Evolutionary conservation across 192 early-diverging fungal species (phyloP).

Genomic region (Chytriomyces sp.): DNA sequence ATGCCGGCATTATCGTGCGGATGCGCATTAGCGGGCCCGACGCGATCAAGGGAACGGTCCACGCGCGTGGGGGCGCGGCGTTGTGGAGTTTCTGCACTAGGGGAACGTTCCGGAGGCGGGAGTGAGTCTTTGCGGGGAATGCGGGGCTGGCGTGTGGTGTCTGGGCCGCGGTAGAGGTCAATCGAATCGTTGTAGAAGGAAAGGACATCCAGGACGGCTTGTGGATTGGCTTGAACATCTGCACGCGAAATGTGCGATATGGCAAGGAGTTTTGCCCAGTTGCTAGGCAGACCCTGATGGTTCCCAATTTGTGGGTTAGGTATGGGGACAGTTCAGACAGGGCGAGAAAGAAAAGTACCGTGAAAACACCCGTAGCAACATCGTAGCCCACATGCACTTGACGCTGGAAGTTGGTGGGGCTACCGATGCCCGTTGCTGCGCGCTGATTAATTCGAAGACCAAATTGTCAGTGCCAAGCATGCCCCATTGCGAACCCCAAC

Average conservation of each 20-base stretch:
- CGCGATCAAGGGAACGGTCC: too few species aligned
- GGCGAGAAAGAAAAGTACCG: constrained; percentile 27
- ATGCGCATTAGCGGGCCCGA: too few species aligned
- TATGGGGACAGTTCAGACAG: too few species aligned
- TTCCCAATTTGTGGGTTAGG: too few species aligned
- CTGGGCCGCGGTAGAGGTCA: too few species aligned
- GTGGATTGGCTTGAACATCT: constrained; percentile 96
- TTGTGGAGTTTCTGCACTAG: too few species aligned
- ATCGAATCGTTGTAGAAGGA: constrained; percentile 69
- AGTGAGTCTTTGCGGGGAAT: too few species aligned
- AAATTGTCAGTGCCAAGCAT: background rate
- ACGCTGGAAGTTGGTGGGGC: constrained; percentile 82
- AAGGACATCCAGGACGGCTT: constrained; percentile 61
- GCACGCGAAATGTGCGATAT: constrained; percentile 92
- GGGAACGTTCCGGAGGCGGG: too few species aligned
- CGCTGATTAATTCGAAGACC: constrained; percentile 60
- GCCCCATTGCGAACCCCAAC: background rate
- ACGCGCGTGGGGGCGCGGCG: too few species aligned
- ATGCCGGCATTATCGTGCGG: too few species aligned
- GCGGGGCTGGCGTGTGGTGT: too few species aligned
- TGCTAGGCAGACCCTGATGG: constrained; percentile 79
- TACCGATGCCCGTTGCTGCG: constrained; percentile 67
- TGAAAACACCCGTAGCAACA: constrained; percentile 49
- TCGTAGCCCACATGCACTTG: constrained; percentile 75
- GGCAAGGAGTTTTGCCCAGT: constrained; percentile 90